Conservation (phyloP, 768 basidiomycete genomes). For the Russula abietina region DNA sequence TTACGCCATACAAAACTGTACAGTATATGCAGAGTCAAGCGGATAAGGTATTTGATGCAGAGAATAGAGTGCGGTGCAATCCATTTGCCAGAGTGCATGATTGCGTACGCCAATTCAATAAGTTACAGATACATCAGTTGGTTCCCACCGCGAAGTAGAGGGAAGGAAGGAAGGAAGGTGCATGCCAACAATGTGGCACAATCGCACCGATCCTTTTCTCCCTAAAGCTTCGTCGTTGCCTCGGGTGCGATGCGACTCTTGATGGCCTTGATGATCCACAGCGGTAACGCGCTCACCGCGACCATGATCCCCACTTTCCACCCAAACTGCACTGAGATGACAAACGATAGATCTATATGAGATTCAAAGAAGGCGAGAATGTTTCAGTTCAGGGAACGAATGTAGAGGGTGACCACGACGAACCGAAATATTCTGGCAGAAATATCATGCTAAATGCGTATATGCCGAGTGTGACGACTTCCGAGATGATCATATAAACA, state of each 20-base stretch:
- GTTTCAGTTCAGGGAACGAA: not conserved
- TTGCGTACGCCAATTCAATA: constrained; percentile 6
- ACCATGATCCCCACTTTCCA: constrained; percentile 97
- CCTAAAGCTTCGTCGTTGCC: constrained; percentile 81
- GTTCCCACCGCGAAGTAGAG: not conserved
- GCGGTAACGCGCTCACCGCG: constrained; percentile 84
- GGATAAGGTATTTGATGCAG: too few species aligned
- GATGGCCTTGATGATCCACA: constrained; percentile 87
- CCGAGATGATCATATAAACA: constrained; percentile 88
- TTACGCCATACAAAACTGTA: too few species aligned
- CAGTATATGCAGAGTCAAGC: too few species aligned
- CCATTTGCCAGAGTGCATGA: not conserved
- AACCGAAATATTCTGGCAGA: constrained; percentile 95
- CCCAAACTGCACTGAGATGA: constrained; percentile 77
- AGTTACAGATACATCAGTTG: constrained; percentile 11
- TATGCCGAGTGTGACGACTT: constrained; percentile 80
- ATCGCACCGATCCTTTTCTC: not conserved
- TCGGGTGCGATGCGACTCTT: constrained; percentile 85
- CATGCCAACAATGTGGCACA: too few species aligned
- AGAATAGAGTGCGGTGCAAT: too few species aligned
- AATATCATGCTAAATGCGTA: constrained; percentile 91
- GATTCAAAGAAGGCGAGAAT: not conserved
- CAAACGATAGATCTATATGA: constrained; percentile 78
- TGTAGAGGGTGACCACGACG: constrained; percentile 28
- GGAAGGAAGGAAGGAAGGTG: not conserved